phyloP scores from a whole-genome alignment of 1,139 yeast species.

The Sugiyamaella novakii region DNA sequence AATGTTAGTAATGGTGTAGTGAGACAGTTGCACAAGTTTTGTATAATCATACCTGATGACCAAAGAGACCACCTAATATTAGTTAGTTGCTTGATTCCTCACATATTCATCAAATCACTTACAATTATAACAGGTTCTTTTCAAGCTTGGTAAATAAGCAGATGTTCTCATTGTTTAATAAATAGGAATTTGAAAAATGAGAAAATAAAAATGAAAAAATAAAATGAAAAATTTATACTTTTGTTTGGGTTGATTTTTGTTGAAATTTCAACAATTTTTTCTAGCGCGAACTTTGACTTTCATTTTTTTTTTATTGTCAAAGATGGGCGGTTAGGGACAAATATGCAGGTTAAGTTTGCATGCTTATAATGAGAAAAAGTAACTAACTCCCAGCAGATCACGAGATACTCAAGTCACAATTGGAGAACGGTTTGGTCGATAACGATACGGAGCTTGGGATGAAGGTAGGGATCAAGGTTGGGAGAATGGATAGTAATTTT shows the following conservation, averaged over 20 bases:
- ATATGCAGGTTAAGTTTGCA: slow-evolving; percentile 11
- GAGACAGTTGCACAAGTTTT: too few relatives aligned
- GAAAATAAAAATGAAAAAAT: too few relatives aligned
- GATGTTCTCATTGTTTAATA: slow-evolving; percentile 13
- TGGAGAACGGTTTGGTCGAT: too few relatives aligned
- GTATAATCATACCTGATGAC: slow-evolving; percentile 40
- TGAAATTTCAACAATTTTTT: slow-evolving; percentile 1
- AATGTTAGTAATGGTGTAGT: too few relatives aligned
- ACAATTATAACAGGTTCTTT: slow-evolving; percentile 38
- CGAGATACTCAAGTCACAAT: too few relatives aligned
- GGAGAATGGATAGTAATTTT: too few relatives aligned
- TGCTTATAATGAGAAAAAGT: neutral
- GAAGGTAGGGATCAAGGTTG: too few relatives aligned
- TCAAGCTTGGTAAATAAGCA: slow-evolving; percentile 29
- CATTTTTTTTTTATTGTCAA: slow-evolving; percentile 2
- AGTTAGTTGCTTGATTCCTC: slow-evolving; percentile 22
- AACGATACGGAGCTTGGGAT: too few relatives aligned
- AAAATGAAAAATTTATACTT: neutral
- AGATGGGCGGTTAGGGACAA: slow-evolving; percentile 12
- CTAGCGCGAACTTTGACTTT: too few relatives aligned
- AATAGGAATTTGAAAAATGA: too few relatives aligned
- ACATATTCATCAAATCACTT: slow-evolving; percentile 20
- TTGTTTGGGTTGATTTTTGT: neutral
- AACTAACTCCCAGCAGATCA: too few relatives aligned
- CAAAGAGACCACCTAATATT: slow-evolving; percentile 39